These are phyloP conservation scores for Chimonanthus salicifolius DNA, from an alignment of 164 flowering plant species.

Conservation along the genomic window DNA sequence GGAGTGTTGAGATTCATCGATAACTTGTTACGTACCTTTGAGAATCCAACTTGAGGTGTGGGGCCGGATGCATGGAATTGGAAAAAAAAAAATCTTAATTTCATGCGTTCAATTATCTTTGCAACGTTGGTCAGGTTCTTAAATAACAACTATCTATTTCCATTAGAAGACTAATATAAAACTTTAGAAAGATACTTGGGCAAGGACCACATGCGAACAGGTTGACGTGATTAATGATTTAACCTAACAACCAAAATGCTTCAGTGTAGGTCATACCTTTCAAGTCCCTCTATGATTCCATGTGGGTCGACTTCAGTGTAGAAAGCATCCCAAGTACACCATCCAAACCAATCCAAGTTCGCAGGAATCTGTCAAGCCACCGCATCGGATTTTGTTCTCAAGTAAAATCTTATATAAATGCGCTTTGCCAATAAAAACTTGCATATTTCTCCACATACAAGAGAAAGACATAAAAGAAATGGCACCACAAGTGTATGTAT, in stretches of 20 bases:
- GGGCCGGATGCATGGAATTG: no score
- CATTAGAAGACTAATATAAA: neutral
- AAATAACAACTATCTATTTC: neutral
- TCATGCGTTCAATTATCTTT: no score
- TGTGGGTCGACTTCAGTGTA: slow-evolving; percentile 49
- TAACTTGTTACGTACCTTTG: no score
- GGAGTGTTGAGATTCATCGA: no score
- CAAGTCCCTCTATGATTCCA: slow-evolving; percentile 61
- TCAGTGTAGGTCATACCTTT: slow-evolving; percentile 31
- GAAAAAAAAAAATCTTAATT: no score
- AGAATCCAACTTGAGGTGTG: no score
- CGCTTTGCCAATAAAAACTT: neutral
- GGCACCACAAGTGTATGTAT: no score
- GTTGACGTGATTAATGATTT: neutral
- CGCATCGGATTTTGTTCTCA: neutral
- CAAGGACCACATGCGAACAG: no score
- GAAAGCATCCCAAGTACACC: slow-evolving; percentile 95
- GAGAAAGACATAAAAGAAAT: no score
- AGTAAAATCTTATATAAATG: neutral
- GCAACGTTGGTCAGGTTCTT: no score
- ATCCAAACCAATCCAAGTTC: slow-evolving; percentile 72
- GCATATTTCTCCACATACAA: no score
- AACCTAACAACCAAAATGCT: neutral
- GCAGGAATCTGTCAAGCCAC: slow-evolving; percentile 41
- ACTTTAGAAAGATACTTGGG: neutral